phyloP scores from a whole-genome alignment of 306 rosid species.

The Casuarina glauca region DNA sequence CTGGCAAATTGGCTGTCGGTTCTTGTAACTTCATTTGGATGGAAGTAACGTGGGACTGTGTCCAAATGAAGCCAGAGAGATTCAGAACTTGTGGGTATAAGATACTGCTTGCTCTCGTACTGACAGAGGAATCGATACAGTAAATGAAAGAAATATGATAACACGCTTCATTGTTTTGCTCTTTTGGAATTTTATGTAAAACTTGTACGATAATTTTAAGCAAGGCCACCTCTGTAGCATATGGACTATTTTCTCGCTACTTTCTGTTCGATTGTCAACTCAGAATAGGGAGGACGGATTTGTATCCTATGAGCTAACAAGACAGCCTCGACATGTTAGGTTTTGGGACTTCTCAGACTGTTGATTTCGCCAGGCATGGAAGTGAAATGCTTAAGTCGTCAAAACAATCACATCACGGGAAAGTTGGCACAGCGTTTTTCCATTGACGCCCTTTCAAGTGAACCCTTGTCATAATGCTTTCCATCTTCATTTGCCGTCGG shows the following conservation, averaged over 20 bases:
- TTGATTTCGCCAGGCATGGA: not conserved
- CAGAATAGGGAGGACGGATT: not conserved
- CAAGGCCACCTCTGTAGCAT: not conserved
- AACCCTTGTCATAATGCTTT: not conserved
- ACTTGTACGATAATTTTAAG: not conserved
- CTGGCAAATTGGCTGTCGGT: not conserved
- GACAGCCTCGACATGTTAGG: not conserved
- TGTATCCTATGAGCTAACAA: too few relatives aligned
- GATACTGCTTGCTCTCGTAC: not conserved
- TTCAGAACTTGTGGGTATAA: not conserved
- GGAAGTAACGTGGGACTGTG: not conserved
- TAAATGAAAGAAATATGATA: not conserved
- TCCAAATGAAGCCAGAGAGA: conserved; percentile 8
- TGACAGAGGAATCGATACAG: not conserved
- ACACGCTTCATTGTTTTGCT: not conserved
- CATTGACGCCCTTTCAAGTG: not conserved
- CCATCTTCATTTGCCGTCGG: not conserved
- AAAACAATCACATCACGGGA: not conserved
- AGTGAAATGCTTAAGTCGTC: not conserved
- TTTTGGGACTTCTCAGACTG: not conserved
- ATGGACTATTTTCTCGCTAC: not conserved
- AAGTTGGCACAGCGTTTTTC: not conserved
- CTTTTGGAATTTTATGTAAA: not conserved
- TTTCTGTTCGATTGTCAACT: not conserved
- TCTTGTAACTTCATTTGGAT: not conserved